These are phyloP conservation scores for Plantago rigida DNA, from an alignment of 305 asterid species.

Conservation along the genomic window DNA sequence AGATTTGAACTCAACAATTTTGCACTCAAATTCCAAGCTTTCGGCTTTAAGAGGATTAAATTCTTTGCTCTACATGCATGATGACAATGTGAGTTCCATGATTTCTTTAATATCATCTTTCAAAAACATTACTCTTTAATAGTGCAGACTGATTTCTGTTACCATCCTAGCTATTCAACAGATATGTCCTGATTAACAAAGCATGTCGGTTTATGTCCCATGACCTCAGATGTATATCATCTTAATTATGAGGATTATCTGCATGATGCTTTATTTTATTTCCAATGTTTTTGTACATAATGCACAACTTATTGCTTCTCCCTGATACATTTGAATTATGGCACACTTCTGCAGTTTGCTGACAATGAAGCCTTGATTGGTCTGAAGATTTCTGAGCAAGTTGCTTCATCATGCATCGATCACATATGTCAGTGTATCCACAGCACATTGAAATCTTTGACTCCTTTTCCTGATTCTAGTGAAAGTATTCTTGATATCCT, in stretches of 20 bases:
- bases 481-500: constrained; percentile 55
- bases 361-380: constrained; percentile 36
- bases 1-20: constrained; percentile 49
- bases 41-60: constrained; percentile 68
- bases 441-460: constrained; percentile 45
- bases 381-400: constrained; percentile 48
- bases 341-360: constrained; percentile 47
- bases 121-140: no score
- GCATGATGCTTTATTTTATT: no score
- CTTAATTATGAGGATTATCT: no score
- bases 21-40: constrained; percentile 56
- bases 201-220: no score
- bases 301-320: constrained; percentile 9
- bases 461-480: constrained; percentile 38
- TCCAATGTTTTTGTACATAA: not conserved
- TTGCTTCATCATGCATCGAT: constrained; percentile 49
- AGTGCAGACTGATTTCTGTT: no score
- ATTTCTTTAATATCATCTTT: not conserved
- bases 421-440: constrained; percentile 52
- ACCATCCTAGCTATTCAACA: no score
- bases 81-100: constrained; percentile 44
- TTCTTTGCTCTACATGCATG: constrained; percentile 44
- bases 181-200: no score
- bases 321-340: constrained; percentile 21
- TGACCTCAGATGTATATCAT: no score